phyloP scores from a whole-genome alignment of 2,329 filamentous ascomycete genomes.

The Didymella lethalis region DNA sequence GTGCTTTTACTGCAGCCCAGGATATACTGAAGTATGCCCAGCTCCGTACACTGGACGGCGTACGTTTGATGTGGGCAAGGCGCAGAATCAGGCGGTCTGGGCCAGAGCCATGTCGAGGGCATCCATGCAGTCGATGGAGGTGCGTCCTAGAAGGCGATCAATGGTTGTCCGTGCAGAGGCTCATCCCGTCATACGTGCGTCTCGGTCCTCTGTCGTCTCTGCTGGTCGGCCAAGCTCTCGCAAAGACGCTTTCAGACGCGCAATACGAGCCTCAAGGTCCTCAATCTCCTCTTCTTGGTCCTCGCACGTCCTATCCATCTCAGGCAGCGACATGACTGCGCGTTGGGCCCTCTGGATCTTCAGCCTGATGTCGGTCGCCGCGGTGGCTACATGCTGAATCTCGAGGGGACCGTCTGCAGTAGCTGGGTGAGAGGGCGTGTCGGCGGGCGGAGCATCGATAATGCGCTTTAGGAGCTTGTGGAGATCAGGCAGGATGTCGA shows the following conservation, averaged over 20 bases:
- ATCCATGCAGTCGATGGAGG: conserved; percentile 43
- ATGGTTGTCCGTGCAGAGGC: conserved; percentile 32
- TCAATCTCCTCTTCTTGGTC: conserved; percentile 77
- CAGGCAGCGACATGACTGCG: conserved; percentile 71
- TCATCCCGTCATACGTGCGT: conserved; percentile 52
- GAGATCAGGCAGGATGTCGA: conserved; percentile 86
- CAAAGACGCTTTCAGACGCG: conserved; percentile 61
- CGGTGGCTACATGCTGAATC: conserved; percentile 79
- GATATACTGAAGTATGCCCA: not conserved
- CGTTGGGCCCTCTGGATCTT: conserved; percentile 80
- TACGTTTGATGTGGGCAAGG: not conserved
- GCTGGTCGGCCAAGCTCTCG: conserved; percentile 40
- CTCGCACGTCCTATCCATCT: conserved; percentile 70
- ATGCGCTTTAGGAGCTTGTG: conserved; percentile 80
- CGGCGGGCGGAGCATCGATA: conserved; percentile 55
- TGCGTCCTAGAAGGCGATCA: conserved; percentile 39
- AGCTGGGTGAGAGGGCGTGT: conserved; percentile 35
- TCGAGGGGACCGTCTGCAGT: conserved; percentile 56
- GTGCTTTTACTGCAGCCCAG: not conserved
- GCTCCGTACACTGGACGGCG: not conserved
- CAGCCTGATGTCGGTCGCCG: conserved; percentile 80
- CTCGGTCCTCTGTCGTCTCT: conserved; percentile 32
- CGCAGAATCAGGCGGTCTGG: conserved; percentile 21
- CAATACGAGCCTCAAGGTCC: conserved; percentile 70
- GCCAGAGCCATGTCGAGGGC: conserved; percentile 38